phyloP scores from a whole-genome alignment of 2,329 filamentous ascomycete genomes.

The Trichoderma semiorbis region DNA sequence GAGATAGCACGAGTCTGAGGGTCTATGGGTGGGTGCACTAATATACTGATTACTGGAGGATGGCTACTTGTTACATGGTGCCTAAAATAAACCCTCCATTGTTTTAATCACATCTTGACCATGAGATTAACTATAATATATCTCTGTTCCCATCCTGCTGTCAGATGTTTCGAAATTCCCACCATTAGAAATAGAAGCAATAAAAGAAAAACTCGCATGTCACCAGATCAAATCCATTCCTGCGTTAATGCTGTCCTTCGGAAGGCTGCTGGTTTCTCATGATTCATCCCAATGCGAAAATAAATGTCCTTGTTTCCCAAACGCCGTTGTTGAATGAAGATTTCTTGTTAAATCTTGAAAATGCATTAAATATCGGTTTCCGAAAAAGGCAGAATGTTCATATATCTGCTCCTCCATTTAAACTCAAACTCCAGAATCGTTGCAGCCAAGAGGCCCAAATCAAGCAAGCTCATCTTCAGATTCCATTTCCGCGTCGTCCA shows the following conservation, averaged over 20 bases:
- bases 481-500: slow-evolving; percentile 1
- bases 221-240: background rate
- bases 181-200: background rate
- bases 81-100: background rate
- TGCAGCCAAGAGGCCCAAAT: background rate
- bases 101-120: too few species aligned
- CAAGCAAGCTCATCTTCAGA: slow-evolving; percentile 18
- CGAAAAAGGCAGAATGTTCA: background rate
- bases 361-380: background rate
- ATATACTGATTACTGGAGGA: too few species aligned
- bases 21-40: too few species aligned
- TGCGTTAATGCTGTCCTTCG: background rate
- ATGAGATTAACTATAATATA: background rate
- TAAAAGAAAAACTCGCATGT: background rate
- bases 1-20: too few species aligned
- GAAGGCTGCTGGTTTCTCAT: background rate
- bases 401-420: background rate
- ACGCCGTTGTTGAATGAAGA: background rate
- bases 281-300: background rate
- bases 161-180: background rate
- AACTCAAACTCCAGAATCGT: background rate
- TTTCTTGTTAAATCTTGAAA: background rate
- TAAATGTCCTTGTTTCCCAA: background rate
- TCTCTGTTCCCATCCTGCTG: background rate
- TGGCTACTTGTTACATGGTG: too few species aligned